These are phyloP conservation scores for Ceratobasidium sp. DNA, from an alignment of 1,284 basidiomycete genomes.

Conservation along the genomic window DNA sequence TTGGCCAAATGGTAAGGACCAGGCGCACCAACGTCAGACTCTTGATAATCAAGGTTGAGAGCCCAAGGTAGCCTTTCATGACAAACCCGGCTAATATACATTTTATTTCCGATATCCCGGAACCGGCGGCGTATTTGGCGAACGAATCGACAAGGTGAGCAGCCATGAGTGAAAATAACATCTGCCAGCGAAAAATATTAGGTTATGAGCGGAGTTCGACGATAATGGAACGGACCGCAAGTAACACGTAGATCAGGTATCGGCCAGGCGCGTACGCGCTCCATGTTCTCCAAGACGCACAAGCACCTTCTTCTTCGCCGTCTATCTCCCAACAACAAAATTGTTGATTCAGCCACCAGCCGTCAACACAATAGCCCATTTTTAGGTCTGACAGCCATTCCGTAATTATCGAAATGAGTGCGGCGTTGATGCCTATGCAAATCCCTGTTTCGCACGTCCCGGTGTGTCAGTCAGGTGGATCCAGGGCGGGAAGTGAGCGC, in stretches of 20 bases:
- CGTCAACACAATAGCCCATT: conserved; percentile 65
- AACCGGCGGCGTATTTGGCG: conserved; percentile 96
- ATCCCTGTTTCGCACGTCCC: conserved; percentile 66
- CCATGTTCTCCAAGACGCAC: conserved; percentile 95
- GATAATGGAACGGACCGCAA: conserved; percentile 72
- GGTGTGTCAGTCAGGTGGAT: conserved; percentile 24
- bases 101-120: conserved; percentile 99
- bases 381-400: conserved; percentile 98
- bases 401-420: conserved; percentile 94
- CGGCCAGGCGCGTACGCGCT: conserved; percentile 76
- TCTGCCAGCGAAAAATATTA: conserved; percentile 58
- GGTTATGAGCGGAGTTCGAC: neutral
- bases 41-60: conserved; percentile 91
- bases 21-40: conserved; percentile 85
- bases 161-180: conserved; percentile 81
- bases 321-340: conserved; percentile 98
- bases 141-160: conserved; percentile 89
- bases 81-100: conserved; percentile 97
- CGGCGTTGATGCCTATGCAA: conserved; percentile 92
- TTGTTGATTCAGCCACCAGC: conserved; percentile 91
- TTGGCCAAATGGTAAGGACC: neutral
- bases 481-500: neutral
- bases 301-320: conserved; percentile 77
- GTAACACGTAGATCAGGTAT: conserved; percentile 88
- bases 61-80: conserved; percentile 94